Base-by-base conservation (phyloP, 2,329 filamentous ascomycete genomes). In the Pseudocercospora ulei region DNA sequence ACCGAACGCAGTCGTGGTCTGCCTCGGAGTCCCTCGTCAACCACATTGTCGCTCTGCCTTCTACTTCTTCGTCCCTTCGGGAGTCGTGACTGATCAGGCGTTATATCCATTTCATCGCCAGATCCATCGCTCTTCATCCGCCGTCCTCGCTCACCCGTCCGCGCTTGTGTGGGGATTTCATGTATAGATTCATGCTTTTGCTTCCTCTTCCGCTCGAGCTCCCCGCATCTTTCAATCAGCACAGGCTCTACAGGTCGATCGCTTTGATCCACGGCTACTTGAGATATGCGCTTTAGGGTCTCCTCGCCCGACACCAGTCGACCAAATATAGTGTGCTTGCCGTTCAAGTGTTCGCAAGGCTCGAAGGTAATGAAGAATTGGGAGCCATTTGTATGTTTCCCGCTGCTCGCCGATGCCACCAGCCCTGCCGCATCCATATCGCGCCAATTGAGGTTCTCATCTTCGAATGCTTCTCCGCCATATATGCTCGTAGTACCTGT, bases 321-420 rank as follows among this genome's bases (percentile, higher is more conserved):
- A 9, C 61, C 63, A 33, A 65, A 64, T 26, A 65, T 56, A 16
- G 63, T 64, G 49, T 65, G 63, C 48, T 65, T 65, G 12, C 51
- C 56, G 38, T 63, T 63, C 40, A 65, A 47, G 41, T 65, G 63
- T 6, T 53, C 50, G 43, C 59, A 62, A 12, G 57, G 48, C 13
- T 59, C 58, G 14, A 65, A 52, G 7, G 62, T 65, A 35, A 65
- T 58, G 56, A 65, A 65, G 54, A 65, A 64, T 56, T 64, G 62
- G 50, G 59, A 62, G 35, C 60, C 62, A 46, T 65, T 65, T 18
- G 62, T 65, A 31, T 59, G 52, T 39, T 52, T 58, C 5, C 62
- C 63, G 25, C 61, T 46, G 36, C 65, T 65, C 4, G 63, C 63
- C 42, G 62, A 63, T 44, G 62, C 64, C 16, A 65, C 53, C 38